phyloP scores from a whole-genome alignment of 345 rosid species.

The Nephelium lappaceum region DNA sequence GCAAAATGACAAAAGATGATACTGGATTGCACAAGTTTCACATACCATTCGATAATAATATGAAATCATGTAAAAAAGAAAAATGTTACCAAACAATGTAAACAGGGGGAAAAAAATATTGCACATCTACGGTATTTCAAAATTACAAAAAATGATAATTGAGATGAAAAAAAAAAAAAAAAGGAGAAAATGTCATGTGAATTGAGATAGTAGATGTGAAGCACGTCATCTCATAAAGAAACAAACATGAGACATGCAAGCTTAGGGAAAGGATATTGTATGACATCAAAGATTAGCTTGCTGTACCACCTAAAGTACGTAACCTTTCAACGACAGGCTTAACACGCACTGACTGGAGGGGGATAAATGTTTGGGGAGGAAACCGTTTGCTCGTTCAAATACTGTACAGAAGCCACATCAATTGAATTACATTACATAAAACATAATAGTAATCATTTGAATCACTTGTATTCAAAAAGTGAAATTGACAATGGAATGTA shows the following conservation, averaged over 20 bases:
- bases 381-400: constrained; percentile 97
- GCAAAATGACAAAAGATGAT: not conserved
- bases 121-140: not conserved
- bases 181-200: too few species aligned
- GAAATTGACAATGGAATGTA: too few species aligned
- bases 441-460: constrained; percentile 1
- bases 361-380: constrained; percentile 98
- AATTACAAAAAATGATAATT: not conserved
- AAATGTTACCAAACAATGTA: too few species aligned
- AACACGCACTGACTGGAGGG: constrained; percentile 91
- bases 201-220: too few species aligned
- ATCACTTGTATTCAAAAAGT: not conserved
- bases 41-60: too few species aligned
- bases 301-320: too few species aligned
- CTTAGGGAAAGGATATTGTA: too few species aligned
- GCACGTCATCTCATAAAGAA: too few species aligned
- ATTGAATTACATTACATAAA: constrained; percentile 18
- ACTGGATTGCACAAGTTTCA: too few species aligned
- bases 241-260: too few species aligned
- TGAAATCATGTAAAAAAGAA: too few species aligned
- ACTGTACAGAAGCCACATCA: constrained; percentile 56
- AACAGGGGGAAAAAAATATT: not conserved
- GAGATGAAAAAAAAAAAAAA: not conserved
- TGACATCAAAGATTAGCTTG: too few species aligned
- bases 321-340: constrained; percentile 51